Conservation (phyloP, 495 filamentous ascomycete genomes). For the Filosporella fistucella region DNA sequence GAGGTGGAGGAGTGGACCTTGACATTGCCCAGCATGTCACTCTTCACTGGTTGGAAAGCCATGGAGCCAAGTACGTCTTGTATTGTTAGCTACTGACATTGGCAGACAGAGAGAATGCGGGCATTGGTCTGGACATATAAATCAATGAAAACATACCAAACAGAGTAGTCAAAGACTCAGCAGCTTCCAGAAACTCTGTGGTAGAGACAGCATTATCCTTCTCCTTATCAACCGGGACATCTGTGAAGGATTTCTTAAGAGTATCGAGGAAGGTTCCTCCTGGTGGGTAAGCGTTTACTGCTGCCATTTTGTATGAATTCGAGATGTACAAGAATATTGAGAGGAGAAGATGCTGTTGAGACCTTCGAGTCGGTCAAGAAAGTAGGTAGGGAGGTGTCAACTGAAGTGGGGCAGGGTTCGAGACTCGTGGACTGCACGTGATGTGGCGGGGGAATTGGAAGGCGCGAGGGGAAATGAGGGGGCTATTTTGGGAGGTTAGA, state of each 20-base stretch:
- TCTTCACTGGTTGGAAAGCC: slow-evolving; percentile 85
- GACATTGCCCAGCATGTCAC: slow-evolving; percentile 85
- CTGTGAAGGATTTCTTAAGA: slow-evolving; percentile 73
- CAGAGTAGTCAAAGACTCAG: slow-evolving; percentile 76
- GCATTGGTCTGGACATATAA: too few relatives aligned
- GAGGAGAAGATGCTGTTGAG: background rate
- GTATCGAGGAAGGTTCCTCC: slow-evolving; percentile 81
- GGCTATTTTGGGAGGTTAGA: too few relatives aligned
- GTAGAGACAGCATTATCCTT: slow-evolving; percentile 78
- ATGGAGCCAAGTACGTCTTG: slow-evolving; percentile 75
- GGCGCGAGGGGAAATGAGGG: too few relatives aligned
- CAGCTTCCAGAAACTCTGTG: slow-evolving; percentile 84
- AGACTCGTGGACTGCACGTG: too few relatives aligned
- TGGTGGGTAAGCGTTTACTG: slow-evolving; percentile 36
- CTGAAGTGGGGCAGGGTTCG: too few relatives aligned
- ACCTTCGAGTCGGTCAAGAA: background rate
- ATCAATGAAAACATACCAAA: too few relatives aligned
- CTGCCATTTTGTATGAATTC: slow-evolving; percentile 12
- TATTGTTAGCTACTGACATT: background rate
- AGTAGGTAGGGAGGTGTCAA: too few relatives aligned
- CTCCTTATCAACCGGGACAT: slow-evolving; percentile 67
- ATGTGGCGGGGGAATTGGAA: too few relatives aligned
- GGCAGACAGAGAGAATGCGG: background rate
- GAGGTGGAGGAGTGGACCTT: slow-evolving; percentile 50
- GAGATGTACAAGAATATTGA: background rate